Evolutionary conservation across 208 protist species (phyloP).

Genomic region (Naegleria fowleri): DNA sequence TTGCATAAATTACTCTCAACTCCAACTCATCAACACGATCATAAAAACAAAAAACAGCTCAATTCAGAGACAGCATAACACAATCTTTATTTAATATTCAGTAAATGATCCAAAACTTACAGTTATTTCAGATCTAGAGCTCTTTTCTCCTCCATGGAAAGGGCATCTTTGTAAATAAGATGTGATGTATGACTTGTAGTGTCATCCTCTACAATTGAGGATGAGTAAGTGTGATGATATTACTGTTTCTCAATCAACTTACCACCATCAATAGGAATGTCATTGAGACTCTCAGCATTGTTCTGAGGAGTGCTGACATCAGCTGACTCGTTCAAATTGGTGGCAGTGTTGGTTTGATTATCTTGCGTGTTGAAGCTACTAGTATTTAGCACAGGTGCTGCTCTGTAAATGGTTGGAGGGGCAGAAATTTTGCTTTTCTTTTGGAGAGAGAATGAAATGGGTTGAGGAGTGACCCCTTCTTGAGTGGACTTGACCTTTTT

Average conservation of each 20-base stretch:
- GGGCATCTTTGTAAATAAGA: background rate
- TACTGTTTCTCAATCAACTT: background rate
- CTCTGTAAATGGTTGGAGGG: background rate
- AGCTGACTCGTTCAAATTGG: background rate
- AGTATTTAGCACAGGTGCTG: background rate
- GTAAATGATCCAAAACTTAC: background rate
- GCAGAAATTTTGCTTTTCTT: background rate
- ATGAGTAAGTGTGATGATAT: background rate
- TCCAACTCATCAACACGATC: too few relatives aligned
- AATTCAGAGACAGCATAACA: too few relatives aligned
- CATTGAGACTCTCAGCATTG: background rate
- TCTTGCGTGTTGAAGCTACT: too few relatives aligned
- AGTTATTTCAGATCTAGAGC: background rate
- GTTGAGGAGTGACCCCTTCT: background rate
- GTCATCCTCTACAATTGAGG: background rate
- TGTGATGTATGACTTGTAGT: background rate
- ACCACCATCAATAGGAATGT: background rate
- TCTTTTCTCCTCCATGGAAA: background rate
- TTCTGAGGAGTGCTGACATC: background rate
- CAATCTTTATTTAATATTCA: background rate
- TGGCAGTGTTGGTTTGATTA: too few relatives aligned
- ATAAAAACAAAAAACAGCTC: too few relatives aligned
- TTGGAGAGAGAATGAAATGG: background rate
- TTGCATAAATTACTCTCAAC: background rate
- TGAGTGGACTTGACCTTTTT: background rate